Evolutionary conservation across 768 basidiomycete species (phyloP).

Genomic region (Phlebiopsis gigantea): DNA sequence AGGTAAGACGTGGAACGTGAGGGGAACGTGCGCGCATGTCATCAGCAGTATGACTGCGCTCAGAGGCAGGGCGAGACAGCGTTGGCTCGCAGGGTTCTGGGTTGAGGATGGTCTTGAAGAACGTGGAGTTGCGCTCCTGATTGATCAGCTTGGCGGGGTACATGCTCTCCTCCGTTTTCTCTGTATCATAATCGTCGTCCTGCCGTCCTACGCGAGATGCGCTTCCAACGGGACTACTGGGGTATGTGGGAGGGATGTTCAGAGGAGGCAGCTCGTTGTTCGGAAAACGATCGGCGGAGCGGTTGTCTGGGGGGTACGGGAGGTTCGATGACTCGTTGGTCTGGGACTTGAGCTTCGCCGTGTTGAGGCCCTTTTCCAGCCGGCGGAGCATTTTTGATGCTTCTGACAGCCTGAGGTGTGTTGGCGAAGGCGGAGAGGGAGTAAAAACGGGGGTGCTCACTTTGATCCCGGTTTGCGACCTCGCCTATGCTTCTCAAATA

Average conservation of each 20-base stretch:
- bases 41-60: slow-evolving; percentile 15
- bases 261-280: slow-evolving; percentile 46
- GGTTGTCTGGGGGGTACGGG: slow-evolving; percentile 23
- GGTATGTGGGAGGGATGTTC: slow-evolving; percentile 28
- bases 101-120: slow-evolving; percentile 81
- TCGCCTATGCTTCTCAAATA: slow-evolving; percentile 87
- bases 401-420: slow-evolving; percentile 61
- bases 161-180: slow-evolving; percentile 37
- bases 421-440: slow-evolving; percentile 9
- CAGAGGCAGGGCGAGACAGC: slow-evolving; percentile 12
- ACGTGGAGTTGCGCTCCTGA: slow-evolving; percentile 71
- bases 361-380: slow-evolving; percentile 78
- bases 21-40: slow-evolving; percentile 17
- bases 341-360: slow-evolving; percentile 65
- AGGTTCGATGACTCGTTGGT: slow-evolving; percentile 31
- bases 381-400: slow-evolving; percentile 87
- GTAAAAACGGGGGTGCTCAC: slow-evolving; percentile 33
- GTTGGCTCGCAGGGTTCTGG: slow-evolving; percentile 44
- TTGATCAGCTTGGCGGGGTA: slow-evolving; percentile 74
- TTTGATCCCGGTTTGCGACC: slow-evolving; percentile 89
- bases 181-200: slow-evolving; percentile 62
- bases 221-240: slow-evolving; percentile 6
- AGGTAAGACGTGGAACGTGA: slow-evolving; percentile 4
- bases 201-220: slow-evolving; percentile 20
- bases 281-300: slow-evolving; percentile 33